Base-by-base conservation (phyloP, 1,139 yeast species). In the Hanseniaspora gamundiae region DNA sequence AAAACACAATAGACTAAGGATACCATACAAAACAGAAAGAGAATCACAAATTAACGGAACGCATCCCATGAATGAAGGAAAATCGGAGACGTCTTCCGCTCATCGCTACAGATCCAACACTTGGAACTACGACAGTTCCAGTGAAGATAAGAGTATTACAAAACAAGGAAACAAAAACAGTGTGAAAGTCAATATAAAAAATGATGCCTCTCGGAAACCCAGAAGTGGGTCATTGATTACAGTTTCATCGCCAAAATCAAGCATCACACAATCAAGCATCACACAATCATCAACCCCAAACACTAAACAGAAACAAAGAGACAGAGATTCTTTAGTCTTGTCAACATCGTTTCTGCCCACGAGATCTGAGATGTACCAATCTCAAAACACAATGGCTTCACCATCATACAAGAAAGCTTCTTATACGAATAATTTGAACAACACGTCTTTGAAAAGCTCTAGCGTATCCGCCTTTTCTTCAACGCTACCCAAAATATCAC, bases 341-440 rank as follows among this genome's bases (percentile, higher is more conserved):
- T 58, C 64, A 2, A 60, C 65, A 2, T 57, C 63, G 3, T 61
- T 61, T 46, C 49, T 57, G 2, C 54, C 64, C 1, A 53, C 62
- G 5, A 54, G 59, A 42, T 29, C 36, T 17, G 28, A 39, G 30
- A 4, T 33, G 22, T 10, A 33, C 9, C 22, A 13, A 11, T 9
- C 22, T 11, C 21, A 17, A 11, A 6, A 29, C 6, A 24, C 26
- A 24, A 24, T 24, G 6, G 26, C 26, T 24, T 24, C 26, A 7
- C 26, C 26, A 24, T 24, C 26, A 24, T 24, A 24, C 26, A 24
- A 24, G 9, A 24, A 24, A 24, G 8, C 9, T 24, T 7, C 26
- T 7, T 7, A 24, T 9, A 24, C 9, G 6, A 6, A 24, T 24
- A 24, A 9, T 9, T 7, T 24, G 8, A 24, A 24, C 26, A 24